Conservation (phyloP, 2,329 filamentous ascomycete species). For the Ophiostoma quercus region DNA sequence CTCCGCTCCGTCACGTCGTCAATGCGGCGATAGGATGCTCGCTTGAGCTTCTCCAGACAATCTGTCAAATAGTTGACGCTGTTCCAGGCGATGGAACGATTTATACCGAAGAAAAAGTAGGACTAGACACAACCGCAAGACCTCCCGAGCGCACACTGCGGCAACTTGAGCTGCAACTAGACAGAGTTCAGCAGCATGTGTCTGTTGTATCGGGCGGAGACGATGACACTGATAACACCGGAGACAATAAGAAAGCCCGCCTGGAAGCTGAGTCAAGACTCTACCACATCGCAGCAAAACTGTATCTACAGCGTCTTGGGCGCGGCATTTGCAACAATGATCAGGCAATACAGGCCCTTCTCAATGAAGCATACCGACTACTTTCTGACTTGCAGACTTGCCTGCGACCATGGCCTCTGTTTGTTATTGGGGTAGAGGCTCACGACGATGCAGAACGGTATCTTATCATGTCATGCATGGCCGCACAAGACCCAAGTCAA, state of each 20-base stretch:
- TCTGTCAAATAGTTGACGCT: slow-evolving; percentile 26
- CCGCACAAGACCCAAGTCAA: background rate
- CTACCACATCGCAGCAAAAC: background rate
- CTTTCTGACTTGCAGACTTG: slow-evolving; percentile 4
- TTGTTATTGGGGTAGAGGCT: slow-evolving; percentile 26
- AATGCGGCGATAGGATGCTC: slow-evolving; percentile 25
- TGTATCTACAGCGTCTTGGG: background rate
- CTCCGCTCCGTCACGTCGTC: slow-evolving; percentile 25
- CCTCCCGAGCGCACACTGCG: slow-evolving; percentile 10
- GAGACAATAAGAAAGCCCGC: background rate
- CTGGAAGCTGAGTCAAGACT: background rate
- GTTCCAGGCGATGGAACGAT: slow-evolving; percentile 13
- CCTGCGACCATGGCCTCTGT: slow-evolving; percentile 25
- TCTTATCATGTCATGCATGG: slow-evolving; percentile 14
- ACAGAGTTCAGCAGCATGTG: slow-evolving; percentile 22
- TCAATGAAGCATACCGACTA: background rate
- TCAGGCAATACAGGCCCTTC: background rate
- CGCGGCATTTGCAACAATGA: background rate
- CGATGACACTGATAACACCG: background rate
- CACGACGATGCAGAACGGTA: slow-evolving; percentile 23
- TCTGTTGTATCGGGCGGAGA: slow-evolving; percentile 12
- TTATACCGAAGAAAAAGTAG: background rate
- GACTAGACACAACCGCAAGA: slow-evolving; percentile 7
- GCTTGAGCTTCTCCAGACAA: slow-evolving; percentile 25
- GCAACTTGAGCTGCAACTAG: slow-evolving; percentile 24